Base-by-base conservation (phyloP, 2,329 filamentous ascomycete genomes). In the Phyllosticta paracitricarpa region DNA sequence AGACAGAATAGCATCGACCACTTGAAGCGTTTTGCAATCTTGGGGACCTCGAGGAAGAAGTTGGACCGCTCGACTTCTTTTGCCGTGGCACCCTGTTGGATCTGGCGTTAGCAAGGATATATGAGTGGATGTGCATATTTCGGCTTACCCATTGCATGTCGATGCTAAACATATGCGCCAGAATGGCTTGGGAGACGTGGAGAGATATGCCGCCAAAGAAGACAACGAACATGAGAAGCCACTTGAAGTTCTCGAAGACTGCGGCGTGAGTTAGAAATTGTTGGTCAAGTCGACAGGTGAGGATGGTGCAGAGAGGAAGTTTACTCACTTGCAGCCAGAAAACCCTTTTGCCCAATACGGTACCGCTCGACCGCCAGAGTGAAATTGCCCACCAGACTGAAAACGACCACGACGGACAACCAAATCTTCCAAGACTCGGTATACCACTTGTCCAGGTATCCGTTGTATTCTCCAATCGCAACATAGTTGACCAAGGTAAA, bases 401-500 rank as follows among this genome's bases (percentile, higher is more conserved):
- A 61, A 10, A 61, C 55, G 26, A 57, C 51, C 7, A 61, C 53
- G 48, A 61, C 54, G n/a, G 59, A 61, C 3, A 57, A n/a, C 59
- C 59, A 61, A 3, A 61, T 35, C 51, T 57, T 61, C 59, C 59
- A 61, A 7, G 59, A 61, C 55, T 61, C 59, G n/a, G 52, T 24
- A 10, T 57, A 61, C 40, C 30, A 61, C 51, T 61, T 61, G 55
- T 57, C 55, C 28, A 52, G 54, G 54, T 61, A 57, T 35, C 85
- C 86, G 67, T 86, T 85, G 75, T 82, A 88, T 83, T 85, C 89
- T 48, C 88, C 88, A 58, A 89, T 79, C 51, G 88, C 73, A 71
- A 89, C 84, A 73, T 90, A 91, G 73, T 90, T 91, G 62, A 82
- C 73, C 1, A 86, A 68, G 0, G 86, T 88, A 56, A 89, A 77